Evolutionary conservation across 768 basidiomycete species (phyloP), one percentile per base, ranked within the genome.

Genomic region (Pleurotus salmoneostramineus): DNA sequence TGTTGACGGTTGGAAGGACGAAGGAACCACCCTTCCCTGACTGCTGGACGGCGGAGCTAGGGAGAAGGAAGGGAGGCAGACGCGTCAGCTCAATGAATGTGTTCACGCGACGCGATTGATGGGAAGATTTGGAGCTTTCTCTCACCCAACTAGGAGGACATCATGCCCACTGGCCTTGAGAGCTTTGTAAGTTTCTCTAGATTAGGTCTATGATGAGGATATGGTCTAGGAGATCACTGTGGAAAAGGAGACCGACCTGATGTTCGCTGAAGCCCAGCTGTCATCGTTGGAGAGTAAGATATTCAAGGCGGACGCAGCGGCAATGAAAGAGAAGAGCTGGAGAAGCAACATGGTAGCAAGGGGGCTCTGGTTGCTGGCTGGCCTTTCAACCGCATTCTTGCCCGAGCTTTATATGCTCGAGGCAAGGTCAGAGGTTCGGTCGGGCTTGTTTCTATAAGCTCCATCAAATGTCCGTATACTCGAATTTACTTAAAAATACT

Each of bases 221-320:
- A 27, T 27, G 21, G 21, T 27, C 21, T 27, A 42, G 12, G 44
- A 45, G 10, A 17, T 11, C 10, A 45, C 14, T 45, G 44, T 45
- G 44, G 17, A 43, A 21, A 21, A 21, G 55, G 15, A 45, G 15
- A 17, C 63, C 7, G 49, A 67, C 68, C 70, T 64, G 40, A 71
- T 69, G 58, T 71, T 71, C 5, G 70, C 70, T 7, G 68, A 66
- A n/a, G 69, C 70, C 70, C 70, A 69, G 40, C 66, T 68, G 48
- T 71, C 70, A 50, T 71, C 70, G 56, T 71, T 71, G 12, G 65
- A 67, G 51, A 71, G 56, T 47, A 71, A 51, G 42, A 71, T 68
- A 55, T 71, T 70, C 56, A 71, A 36, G 12, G 56, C 56, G 7
- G 56, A 56, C 21, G 35, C 56, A 11, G 44, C 33, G 15, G 56